Evolutionary conservation across 495 filamentous ascomycete genomes (phyloP), one percentile per base, ranked within the genome.

Genomic region (Penicillium taxi): DNA sequence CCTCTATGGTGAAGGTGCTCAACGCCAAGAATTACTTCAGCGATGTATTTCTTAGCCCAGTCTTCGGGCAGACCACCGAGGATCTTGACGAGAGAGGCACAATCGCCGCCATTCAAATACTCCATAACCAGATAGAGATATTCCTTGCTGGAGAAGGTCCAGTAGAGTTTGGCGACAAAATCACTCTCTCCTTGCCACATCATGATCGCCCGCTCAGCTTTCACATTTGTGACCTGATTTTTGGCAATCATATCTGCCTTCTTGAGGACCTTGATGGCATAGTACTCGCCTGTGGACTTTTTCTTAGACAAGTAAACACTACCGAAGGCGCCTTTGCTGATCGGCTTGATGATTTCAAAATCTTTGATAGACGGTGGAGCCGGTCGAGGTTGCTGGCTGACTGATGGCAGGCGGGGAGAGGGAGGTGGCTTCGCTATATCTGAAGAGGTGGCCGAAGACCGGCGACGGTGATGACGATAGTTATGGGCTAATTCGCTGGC

Each of bases 171-270:
- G 11, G 91, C 91, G 32, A 98, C 91, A 61, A 96, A 98, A 45
- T 98, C 91, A 60, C 91, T 98, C 54, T 96, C 91, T 17, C 93
- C 93, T 66, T 98, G 93, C 80, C 91, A 94, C 93, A 98, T 98
- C 91, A 98, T 96, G 50, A 98, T 98, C n/a, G 93, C 93, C 45
- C 91, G 75, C 61, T 98, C 91, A 8, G 93, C 91, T 63, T 96
- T 95, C 44, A 98, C 91, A 54, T 98, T 98, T 31, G 90, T 95
- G 50, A 96, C 88, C 58, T 98, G 91, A 60, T 98, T 98, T 59
- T 98, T 98, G 35, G 93, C 93, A 44, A 98, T 86, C 91, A 98
- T 98, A 65, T 98, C 91, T 7, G 93, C 89, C 57, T 98, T 98
- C 64, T 95, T 96, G 38, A 98, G 58, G 11, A 95, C 93, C 56